Conservation (phyloP, 768 basidiomycete species). For the Butyriboletus loyo region DNA sequence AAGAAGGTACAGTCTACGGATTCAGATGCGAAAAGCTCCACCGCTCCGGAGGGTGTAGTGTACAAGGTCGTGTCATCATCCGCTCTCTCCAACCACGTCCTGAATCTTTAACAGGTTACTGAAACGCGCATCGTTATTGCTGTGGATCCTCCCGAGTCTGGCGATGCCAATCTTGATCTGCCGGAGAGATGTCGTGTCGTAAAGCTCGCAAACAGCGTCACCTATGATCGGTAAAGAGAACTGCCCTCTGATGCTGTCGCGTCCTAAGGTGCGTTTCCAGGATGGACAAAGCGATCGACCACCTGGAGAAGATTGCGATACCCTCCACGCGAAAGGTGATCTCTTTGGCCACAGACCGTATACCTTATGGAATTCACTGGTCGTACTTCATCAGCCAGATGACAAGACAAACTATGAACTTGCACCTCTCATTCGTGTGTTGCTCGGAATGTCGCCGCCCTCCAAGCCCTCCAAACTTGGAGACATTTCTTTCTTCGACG, state of each 20-base stretch:
- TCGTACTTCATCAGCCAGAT: conserved; percentile 27
- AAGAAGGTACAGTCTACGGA: conserved; percentile 38
- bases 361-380: background rate
- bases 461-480: conserved; percentile 37
- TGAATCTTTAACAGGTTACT: conserved; percentile 52
- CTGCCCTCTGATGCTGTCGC: too few species aligned
- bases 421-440: conserved; percentile 57
- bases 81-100: background rate
- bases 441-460: conserved; percentile 62
- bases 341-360: background rate
- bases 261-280: conserved; percentile 37
- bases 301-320: conserved; percentile 49
- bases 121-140: conserved; percentile 82
- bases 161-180: conserved; percentile 66
- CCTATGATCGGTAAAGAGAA: conserved; percentile 69
- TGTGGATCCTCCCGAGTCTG: conserved; percentile 59
- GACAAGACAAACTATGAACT: conserved; percentile 43
- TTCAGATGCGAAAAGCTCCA: conserved; percentile 37
- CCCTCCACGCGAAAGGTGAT: conserved; percentile 25
- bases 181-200: conserved; percentile 83
- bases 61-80: conserved; percentile 56
- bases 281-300: conserved; percentile 82
- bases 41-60: conserved; percentile 72
- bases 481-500: conserved; percentile 67
- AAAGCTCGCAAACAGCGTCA: conserved; percentile 90